Conservation (phyloP, 2,329 filamentous ascomycete genomes). For the Penicillium sp. region DNA sequence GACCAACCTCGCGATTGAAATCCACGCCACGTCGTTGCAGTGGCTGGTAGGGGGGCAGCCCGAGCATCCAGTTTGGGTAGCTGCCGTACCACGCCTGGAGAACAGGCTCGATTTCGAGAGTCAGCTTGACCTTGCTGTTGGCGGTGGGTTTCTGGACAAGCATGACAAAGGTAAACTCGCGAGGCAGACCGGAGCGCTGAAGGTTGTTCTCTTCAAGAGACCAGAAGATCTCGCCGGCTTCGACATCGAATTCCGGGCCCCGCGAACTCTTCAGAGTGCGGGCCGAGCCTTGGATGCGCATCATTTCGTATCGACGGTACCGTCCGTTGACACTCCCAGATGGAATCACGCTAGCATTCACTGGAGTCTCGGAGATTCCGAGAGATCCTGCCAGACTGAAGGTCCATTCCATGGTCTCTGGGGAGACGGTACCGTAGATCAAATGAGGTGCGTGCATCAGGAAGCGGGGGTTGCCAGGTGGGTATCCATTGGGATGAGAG, state of each 20-base stretch:
- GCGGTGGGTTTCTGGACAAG: slow-evolving; percentile 43
- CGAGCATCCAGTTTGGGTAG: slow-evolving; percentile 41
- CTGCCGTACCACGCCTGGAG: slow-evolving; percentile 39
- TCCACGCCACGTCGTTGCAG: slow-evolving; percentile 34
- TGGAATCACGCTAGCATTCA: slow-evolving; percentile 41
- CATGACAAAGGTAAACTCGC: slow-evolving; percentile 50
- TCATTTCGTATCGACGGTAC: slow-evolving; percentile 47
- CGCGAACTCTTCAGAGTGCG: slow-evolving; percentile 37
- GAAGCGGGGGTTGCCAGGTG: slow-evolving; percentile 37
- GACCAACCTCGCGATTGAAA: slow-evolving; percentile 41
- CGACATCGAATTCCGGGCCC: slow-evolving; percentile 36
- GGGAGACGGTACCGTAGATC: slow-evolving; percentile 45
- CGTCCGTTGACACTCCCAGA: slow-evolving; percentile 38
- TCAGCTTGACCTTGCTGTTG: slow-evolving; percentile 36
- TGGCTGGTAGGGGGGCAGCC: slow-evolving; percentile 36
- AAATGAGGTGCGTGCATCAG: slow-evolving; percentile 49
- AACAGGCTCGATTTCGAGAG: slow-evolving; percentile 41
- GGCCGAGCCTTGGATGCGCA: slow-evolving; percentile 46
- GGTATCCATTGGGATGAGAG: slow-evolving; percentile 8
- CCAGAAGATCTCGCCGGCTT: slow-evolving; percentile 47
- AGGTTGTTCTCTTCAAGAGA: slow-evolving; percentile 47
- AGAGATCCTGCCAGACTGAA: slow-evolving; percentile 45
- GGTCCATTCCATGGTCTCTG: slow-evolving; percentile 46
- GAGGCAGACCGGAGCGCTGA: slow-evolving; percentile 46
- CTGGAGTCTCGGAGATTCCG: slow-evolving; percentile 43